Evolutionary conservation across 805 yeast species (phyloP).

Genomic region (Candida oleophila): DNA sequence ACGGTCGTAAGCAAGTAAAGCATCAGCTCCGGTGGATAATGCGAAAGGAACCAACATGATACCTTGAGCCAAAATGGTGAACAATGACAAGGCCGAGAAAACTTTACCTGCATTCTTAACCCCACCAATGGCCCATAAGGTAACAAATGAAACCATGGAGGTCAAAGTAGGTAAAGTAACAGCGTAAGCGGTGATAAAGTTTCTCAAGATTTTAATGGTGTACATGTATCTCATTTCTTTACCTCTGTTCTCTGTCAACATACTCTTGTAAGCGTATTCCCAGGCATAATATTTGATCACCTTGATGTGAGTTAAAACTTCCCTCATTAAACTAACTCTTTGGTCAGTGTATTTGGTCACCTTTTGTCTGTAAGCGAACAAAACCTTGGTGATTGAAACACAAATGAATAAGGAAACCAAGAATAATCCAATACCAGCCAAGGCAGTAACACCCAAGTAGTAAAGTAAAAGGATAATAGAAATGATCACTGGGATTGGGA

Average conservation of each 20-base stretch:
- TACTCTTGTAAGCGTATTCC: constrained; percentile 42
- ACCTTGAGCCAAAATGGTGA: constrained; percentile 43
- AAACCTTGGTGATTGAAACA: constrained; percentile 31
- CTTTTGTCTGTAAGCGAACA: constrained; percentile 34
- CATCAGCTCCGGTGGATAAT: constrained; percentile 45
- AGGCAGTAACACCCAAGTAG: constrained; percentile 38
- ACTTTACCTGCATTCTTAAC: constrained; percentile 36
- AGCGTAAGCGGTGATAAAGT: constrained; percentile 43
- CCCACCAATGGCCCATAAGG: constrained; percentile 45
- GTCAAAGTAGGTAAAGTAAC: constrained; percentile 42
- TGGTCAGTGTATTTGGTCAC: constrained; percentile 41
- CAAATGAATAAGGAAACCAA: constrained; percentile 33
- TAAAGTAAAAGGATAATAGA: constrained; percentile 34
- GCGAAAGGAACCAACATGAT: constrained; percentile 44
- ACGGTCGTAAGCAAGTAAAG: constrained; percentile 37
- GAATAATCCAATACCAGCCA: constrained; percentile 43
- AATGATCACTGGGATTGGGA: constrained; percentile 42
- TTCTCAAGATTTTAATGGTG: constrained; percentile 41
- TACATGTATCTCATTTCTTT: constrained; percentile 40
- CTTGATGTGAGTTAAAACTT: constrained; percentile 39
- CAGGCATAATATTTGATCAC: constrained; percentile 47
- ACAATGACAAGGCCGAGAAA: constrained; percentile 43
- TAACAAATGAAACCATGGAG: constrained; percentile 45
- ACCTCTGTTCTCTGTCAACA: constrained; percentile 34
- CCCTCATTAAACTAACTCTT: constrained; percentile 43